Evolutionary conservation across 495 filamentous ascomycete genomes (phyloP), one percentile per base, ranked within the genome.

Genomic region (Podospora fimiseda): DNA sequence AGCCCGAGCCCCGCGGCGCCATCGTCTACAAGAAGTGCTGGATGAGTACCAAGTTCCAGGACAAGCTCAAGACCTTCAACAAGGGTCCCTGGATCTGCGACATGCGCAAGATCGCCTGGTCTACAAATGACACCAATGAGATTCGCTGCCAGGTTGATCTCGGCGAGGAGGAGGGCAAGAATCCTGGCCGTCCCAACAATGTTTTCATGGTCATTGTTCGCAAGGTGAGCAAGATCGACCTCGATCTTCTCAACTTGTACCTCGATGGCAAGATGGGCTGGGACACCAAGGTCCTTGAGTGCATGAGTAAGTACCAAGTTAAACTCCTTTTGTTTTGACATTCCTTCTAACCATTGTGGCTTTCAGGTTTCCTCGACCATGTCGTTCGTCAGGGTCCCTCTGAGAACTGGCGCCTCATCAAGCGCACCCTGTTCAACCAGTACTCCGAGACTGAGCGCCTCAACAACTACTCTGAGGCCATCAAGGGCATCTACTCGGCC

Each of bases 401-500:
- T 0, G 71, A 78, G 54, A 66, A 72, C 6, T 83, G 83, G 60
- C 75, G 80, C 1, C 70, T 78, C 1, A 82, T 94, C 60, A 90
- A 86, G 65, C 85, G 89, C 19, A 85, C 80, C 1, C 94, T 93
- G 70, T 95, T 90, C 64, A 84, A 84, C 40, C 52, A 56, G 2
- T 36, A 42, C 1, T 47, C 57, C 1, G 2, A 48, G 50, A 50
- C 21, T 19, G 55, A 19, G 27, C 39, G 20, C 3, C 48, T 53
- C 38, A 61, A 62, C 54, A 11, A 11, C n/a, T 43, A 23, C 15
- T 76, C 92, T 16, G 80, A 89, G 53, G 87, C 86, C 13, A 82
- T 88, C 73, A 92, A 90, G 59, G 90, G 90, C 40, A 83, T 90
- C 22, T 96, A 93, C 55, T 78, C 88, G 33, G 86, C 89, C 9